phyloP scores from a whole-genome alignment of 2,329 filamentous ascomycete genomes.

The Lachnellula occidentalis region DNA sequence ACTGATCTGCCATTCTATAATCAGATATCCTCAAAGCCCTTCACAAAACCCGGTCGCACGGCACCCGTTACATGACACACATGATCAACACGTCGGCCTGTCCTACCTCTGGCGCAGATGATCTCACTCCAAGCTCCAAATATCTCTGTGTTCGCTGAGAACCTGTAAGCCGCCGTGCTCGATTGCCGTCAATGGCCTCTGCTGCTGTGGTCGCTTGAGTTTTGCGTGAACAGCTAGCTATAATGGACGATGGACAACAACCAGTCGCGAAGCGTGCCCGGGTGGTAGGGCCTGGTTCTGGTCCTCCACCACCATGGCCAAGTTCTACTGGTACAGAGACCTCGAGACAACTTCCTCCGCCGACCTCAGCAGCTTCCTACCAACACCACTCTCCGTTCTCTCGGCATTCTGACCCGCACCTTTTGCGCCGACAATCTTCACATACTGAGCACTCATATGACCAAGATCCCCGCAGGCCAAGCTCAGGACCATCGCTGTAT shows the following conservation, averaged over 20 bases:
- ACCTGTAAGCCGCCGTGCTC: constrained; percentile 31
- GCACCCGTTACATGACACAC: constrained; percentile 21
- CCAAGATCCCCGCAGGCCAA: constrained; percentile 27
- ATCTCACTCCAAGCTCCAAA: constrained; percentile 22
- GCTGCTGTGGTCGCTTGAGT: constrained; percentile 29
- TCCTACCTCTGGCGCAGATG: constrained; percentile 27
- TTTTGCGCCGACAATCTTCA: constrained; percentile 48
- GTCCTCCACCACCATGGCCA: constrained; percentile 36
- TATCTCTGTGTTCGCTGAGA: constrained; percentile 24
- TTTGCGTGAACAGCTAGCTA: constrained; percentile 35
- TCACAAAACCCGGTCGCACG: constrained; percentile 15
- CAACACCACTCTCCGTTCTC: constrained; percentile 26
- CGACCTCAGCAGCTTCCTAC: constrained; percentile 22
- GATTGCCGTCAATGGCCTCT: constrained; percentile 35
- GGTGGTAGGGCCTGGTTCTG: constrained; percentile 43
- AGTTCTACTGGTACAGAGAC: constrained; percentile 41
- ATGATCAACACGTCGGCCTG: constrained; percentile 27
- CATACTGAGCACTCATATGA: constrained; percentile 42
- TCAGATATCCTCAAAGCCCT: constrained; percentile 1
- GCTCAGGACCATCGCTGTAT: constrained; percentile 25
- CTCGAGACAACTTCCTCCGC: constrained; percentile 36
- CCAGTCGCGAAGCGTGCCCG: constrained; percentile 56
- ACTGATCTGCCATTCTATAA: constrained; percentile 14
- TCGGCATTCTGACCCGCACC: constrained; percentile 32
- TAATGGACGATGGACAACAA: constrained; percentile 55